Base-by-base conservation (phyloP, 441 rosid genomes). In the Populus hybrid region DNA sequence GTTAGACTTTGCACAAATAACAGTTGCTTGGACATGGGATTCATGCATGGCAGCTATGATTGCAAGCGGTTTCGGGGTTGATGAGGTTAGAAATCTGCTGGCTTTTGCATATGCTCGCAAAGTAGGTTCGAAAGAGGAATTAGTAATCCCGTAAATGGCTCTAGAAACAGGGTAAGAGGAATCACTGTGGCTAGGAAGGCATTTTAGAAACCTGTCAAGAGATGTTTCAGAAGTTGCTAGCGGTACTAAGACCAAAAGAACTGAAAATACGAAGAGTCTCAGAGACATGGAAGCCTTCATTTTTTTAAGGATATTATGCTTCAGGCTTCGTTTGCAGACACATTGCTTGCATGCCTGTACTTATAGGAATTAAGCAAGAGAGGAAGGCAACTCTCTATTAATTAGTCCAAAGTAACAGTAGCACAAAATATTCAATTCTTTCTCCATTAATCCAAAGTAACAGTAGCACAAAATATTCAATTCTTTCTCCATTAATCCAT, bases 21-120 rank as follows among this genome's bases (percentile, higher is more conserved):
- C 32, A 3, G 32, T 30, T 30, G 32, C 32, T 30, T 30, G 32
- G 5, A 30, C 32, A 30, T 30, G 32, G 32, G 32, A 30, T 30
- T 30, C 32, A 40, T 87, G 74, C 18, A n/a, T 71, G 7, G 96
- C 90, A 4, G 92, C 83, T 79, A 91, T n/a, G 19, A 91, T 90
- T 70, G 88, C 69, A 0, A 79, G 73, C 0, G 96, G 94, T 79
- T 86, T 87, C 0, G 82, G 77, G 4, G 89, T 84, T 1, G 88
- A 57, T 0, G 91, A 78, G 46, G 80, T 84, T 35, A 82, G 80
- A 84, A 86, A 88, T 26, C 92, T 83, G 0, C 84, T 78, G 53
- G 88, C 86, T 32, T 88, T 84, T 6, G 88, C 83, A 78, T 87
- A 87, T 0, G 88, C 83, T 0, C 78, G 85, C 4, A 89, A 78